Evolutionary conservation across 345 rosid genomes (phyloP), one percentile per base, ranked within the genome.

Genomic region (Reutealis trisperma): DNA sequence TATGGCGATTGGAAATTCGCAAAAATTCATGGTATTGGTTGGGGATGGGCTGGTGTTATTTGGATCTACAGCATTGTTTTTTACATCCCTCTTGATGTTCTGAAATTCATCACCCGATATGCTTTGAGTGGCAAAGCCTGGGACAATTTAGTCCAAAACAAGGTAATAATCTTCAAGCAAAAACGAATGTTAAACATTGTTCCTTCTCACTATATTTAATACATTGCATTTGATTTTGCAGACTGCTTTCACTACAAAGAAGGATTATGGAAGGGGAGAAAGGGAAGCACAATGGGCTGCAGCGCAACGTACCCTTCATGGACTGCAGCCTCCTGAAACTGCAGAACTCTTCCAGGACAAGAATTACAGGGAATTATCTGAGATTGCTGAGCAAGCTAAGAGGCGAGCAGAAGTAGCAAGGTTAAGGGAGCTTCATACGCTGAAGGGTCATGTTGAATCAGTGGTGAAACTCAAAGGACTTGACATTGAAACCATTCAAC

Each of bases 31-130:
- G 98, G 97, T 11, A 84, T 88, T 41, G 97, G 99, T 1, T 93
- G 99, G 99, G 93, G 98, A 82, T 93, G 98, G 99, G 95, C 92
- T 61, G 98, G 94, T 70, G 89, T 94, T 49, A 91, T 94, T 65
- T 93, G 99, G 99, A 74, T 95, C 21, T 95, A 89, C 88, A 93
- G 92, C 83, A 55, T 95, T 51, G 63, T 95, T 69, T 83, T 83
- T 75, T 95, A 93, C 82, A 51, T 95, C 67, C 99, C 99, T 70
- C 83, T 93, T 16, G 98, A 95, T 77, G 1, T 90, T 70, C 84
- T 95, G 72, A 90, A 93, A 88, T 89, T 95, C 88, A 83, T 90
- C 6, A 87, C 83, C 77, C 80, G 93, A 45, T 93, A 90, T 70
- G 70, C 89, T n/a, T 76, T 93, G 78, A 90, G 87, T 45, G 97